Percentiles rank a stretch among this genome's conserved stretches.
Conservation (phyloP, 2,329 filamentous ascomycete genomes). For the Trichoderma asperellum region DNA sequence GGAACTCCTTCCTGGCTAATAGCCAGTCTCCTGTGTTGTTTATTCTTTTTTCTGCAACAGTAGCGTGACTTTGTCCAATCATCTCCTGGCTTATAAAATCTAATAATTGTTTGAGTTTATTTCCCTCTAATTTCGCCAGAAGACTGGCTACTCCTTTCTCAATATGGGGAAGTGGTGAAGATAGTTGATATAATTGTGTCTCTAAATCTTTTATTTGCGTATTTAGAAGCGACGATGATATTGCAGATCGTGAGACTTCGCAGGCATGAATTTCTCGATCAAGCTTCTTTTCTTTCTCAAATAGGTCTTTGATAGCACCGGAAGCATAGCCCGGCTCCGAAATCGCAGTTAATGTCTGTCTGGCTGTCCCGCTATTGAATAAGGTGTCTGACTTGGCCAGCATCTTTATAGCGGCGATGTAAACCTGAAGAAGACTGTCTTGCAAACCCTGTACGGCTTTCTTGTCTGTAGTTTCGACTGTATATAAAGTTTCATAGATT, state of each 20-base stretch:
- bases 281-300: background rate
- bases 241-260: background rate
- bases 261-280: background rate
- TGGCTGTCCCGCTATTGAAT: background rate
- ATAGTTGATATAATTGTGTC: background rate
- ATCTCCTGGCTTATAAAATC: background rate
- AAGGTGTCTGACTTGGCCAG: background rate
- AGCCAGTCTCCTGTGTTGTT: conserved; percentile 3
- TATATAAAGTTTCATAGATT: conserved; percentile 9
- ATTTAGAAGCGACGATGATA: background rate
- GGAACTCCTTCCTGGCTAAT: background rate
- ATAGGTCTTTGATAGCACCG: background rate
- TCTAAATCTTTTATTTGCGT: background rate
- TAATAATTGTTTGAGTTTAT: background rate
- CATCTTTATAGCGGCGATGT: background rate
- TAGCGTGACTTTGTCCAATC: conserved; percentile 5
- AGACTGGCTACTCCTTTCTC: background rate
- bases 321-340: background rate
- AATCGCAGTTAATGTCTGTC: background rate
- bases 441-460: background rate
- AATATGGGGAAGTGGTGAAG: background rate
- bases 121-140: background rate
- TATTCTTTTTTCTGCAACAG: background rate
- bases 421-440: background rate
- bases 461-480: background rate